phyloP scores from a whole-genome alignment of 1,284 basidiomycete genomes.

The Cystobasidiaceae sp. region DNA sequence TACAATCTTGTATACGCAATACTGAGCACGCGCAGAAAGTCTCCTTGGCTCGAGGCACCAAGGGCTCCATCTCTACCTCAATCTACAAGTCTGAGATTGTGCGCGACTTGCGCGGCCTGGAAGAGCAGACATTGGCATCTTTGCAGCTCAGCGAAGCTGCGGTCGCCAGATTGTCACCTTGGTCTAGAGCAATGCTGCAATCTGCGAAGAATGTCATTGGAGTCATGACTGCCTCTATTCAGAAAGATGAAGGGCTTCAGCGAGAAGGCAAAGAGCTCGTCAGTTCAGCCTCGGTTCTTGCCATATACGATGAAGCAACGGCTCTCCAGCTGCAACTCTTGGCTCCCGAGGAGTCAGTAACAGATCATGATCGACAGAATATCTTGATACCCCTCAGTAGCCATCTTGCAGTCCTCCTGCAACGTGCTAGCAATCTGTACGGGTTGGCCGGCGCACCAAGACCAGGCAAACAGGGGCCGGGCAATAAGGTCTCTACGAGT shows the following conservation, averaged over 20 bases:
- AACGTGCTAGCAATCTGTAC: neutral
- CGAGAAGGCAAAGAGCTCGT: neutral
- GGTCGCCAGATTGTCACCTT: conserved; percentile 51
- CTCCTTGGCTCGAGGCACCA: conserved; percentile 33
- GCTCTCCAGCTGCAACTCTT: neutral
- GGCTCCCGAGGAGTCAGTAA: neutral
- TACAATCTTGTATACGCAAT: conserved; percentile 71
- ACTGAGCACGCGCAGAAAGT: conserved; percentile 59
- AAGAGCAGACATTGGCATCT: too few species aligned
- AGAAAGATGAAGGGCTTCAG: neutral
- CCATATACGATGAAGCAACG: neutral
- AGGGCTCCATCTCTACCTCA: conserved; percentile 50
- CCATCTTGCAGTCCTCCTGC: neutral
- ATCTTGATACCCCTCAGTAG: neutral
- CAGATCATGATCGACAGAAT: neutral
- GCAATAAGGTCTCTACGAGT: neutral
- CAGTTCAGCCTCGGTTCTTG: too few species aligned
- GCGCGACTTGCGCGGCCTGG: conserved; percentile 46
- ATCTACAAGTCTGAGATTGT: conserved; percentile 51
- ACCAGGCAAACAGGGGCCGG: neutral
- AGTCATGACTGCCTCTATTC: neutral
- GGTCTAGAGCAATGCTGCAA: conserved; percentile 54
- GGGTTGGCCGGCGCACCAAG: neutral
- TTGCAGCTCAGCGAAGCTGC: too few species aligned
- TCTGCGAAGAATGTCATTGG: neutral